Evolutionary conservation across 768 basidiomycete species (phyloP).

Genomic region (Mycena latifolia): DNA sequence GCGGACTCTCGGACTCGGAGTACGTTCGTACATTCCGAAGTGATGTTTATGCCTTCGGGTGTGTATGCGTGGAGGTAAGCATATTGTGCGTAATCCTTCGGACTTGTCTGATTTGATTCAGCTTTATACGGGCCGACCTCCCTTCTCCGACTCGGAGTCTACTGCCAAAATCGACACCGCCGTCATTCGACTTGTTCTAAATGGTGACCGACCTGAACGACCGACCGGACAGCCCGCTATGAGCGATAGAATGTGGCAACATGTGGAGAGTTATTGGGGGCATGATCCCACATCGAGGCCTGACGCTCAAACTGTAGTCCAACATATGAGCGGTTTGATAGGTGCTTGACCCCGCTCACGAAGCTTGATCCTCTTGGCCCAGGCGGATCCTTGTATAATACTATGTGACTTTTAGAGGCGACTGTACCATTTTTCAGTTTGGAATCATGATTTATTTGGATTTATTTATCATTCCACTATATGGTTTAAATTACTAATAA

Average conservation of each 20-base stretch:
- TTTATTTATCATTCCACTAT: no score
- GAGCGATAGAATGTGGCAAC: background rate
- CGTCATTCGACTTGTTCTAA: slow-evolving; percentile 4
- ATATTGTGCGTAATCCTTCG: background rate
- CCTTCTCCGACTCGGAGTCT: slow-evolving; percentile 6
- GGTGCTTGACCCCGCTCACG: no score
- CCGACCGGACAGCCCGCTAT: background rate
- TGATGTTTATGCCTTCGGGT: slow-evolving; percentile 50
- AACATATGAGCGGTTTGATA: background rate
- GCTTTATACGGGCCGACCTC: slow-evolving; percentile 25
- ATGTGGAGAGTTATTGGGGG: slow-evolving; percentile 5
- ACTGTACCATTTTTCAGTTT: no score
- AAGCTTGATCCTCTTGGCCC: no score
- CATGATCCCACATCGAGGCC: slow-evolving; percentile 4
- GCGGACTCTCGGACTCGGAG: slow-evolving; percentile 40
- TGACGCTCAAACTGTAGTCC: background rate
- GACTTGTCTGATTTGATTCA: background rate
- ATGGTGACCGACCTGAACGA: background rate
- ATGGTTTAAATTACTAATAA: no score
- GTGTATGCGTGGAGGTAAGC: slow-evolving; percentile 47
- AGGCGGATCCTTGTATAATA: no score
- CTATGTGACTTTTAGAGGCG: no score
- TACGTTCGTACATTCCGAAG: slow-evolving; percentile 43
- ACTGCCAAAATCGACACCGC: slow-evolving; percentile 2
- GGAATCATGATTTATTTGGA: no score